Evolutionary conservation across 768 basidiomycete genomes (phyloP), one percentile per base, ranked within the genome.

Genomic region (Mycena galericulata): DNA sequence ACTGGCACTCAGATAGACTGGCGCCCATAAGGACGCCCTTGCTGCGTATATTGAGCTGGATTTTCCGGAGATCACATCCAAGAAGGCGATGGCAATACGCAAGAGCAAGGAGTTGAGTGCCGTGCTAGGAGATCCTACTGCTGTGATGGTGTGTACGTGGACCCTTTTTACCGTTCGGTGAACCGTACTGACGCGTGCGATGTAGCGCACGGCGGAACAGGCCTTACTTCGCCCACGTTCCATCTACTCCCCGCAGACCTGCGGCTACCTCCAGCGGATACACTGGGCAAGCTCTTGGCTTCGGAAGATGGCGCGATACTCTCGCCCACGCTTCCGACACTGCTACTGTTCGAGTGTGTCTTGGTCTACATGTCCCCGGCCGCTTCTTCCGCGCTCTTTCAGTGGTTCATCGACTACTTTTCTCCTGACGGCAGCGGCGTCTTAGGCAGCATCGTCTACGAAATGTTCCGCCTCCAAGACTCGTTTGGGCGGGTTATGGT

Each of bases 401-500:
- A 81, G 40, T 97, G 94, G 93, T 96, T 97, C 74, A 83, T 86
- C 2, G 81, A 87, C 62, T 84, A 84, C 63, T 90, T 88, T 74
- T 76, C 81, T 22, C 59, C 71, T 30, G 67, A 68, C n/a, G 57
- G 53, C 4, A 76, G 79, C 14, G 76, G 77, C 8, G 74, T 82
- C 1, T 81, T 89, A 1, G 90, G 89, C 29, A 87, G 85, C 3
- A 79, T 95, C 11, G 85, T 96, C 20, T 98, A 99, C 75, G 97
- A 98, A 77, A 98, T 98, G 93, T 97, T 95, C 75, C 92, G 91
- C 2, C 82, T 98, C 5, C 84, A 89, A 22, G 97, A 98, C 75
- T 74, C 89, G 0, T 99, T 99, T 79, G 98, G 97, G n/a, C 85
- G 86, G 32, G 93, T 99, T 24, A 98, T 99, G 96, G 80, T 91